Conservation (phyloP, 441 rosid genomes). For the Daphne laureola region DNA sequence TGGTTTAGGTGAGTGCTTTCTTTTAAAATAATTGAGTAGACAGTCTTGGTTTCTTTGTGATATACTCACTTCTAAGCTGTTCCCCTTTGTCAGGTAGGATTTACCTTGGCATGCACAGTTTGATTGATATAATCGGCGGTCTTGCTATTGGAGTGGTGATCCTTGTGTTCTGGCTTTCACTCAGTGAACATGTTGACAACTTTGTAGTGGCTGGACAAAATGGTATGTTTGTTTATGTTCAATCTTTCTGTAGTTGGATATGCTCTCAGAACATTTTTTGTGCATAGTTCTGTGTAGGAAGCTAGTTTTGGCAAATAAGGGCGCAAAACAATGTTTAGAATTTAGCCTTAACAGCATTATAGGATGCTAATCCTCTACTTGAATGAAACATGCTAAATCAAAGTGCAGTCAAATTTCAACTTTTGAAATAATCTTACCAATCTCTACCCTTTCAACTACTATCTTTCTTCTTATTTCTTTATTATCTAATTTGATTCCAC, state of each 20-base stretch:
- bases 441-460: too few species aligned
- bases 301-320: constrained; percentile 10
- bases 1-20: constrained; percentile 51
- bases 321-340: neutral
- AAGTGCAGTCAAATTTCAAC: too few species aligned
- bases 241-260: constrained; percentile 5
- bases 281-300: constrained; percentile 10
- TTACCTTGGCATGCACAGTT: constrained; percentile 98
- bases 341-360: neutral
- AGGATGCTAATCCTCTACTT: too few species aligned
- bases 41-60: constrained; percentile 1
- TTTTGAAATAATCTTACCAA: too few species aligned
- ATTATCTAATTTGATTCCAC: too few species aligned
- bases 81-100: constrained; percentile 77
- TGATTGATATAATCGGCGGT: constrained; percentile 72
- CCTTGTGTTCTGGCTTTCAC: constrained; percentile 65
- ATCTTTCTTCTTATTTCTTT: too few species aligned
- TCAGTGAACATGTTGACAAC: constrained; percentile 45
- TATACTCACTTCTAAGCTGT: constrained; percentile 15
- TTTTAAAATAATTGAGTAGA: constrained; percentile 2
- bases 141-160: constrained; percentile 62
- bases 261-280: neutral
- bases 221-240: constrained; percentile 34
- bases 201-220: constrained; percentile 73
- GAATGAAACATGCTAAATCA: too few species aligned